A percentile compares a stretch with the other conserved stretches of the same genome.
Conservation (phyloP, 2,329 filamentous ascomycete species). For the Xylariaceae sp. region DNA sequence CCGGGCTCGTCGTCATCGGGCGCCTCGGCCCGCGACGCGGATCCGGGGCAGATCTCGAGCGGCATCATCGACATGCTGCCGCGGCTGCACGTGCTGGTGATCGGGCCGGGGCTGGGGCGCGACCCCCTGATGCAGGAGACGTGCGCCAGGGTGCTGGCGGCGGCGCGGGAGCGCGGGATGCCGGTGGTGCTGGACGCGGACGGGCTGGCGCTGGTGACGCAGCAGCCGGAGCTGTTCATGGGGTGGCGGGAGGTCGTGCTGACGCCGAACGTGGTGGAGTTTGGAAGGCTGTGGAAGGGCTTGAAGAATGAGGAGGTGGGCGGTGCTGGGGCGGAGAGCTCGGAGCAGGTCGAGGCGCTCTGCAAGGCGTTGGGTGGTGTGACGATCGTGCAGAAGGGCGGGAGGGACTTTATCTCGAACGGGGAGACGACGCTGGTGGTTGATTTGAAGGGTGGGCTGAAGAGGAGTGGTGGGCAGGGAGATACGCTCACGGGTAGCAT, state of each 20-base stretch:
- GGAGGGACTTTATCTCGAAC: conserved; percentile 77
- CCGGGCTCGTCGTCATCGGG: conserved; percentile 44
- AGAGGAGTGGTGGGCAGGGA: conserved; percentile 90
- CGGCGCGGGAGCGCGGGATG: conserved; percentile 66
- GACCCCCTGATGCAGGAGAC: conserved; percentile 89
- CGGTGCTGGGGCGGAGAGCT: conserved; percentile 30
- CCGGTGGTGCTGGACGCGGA: conserved; percentile 92
- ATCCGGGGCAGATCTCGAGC: conserved; percentile 57
- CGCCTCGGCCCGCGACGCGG: conserved; percentile 43
- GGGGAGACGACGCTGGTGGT: conserved; percentile 70
- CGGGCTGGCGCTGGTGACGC: conserved; percentile 73
- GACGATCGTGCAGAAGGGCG: conserved; percentile 86
- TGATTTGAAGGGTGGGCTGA: conserved; percentile 75
- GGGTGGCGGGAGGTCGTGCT: conserved; percentile 83
- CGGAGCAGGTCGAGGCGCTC: conserved; percentile 57
- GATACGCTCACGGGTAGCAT: conserved; percentile 90
- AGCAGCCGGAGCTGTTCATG: conserved; percentile 68
- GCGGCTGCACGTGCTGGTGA: conserved; percentile 85
- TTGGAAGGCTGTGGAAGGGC: conserved; percentile 73
- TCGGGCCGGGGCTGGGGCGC: conserved; percentile 87
- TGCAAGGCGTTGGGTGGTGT: conserved; percentile 78
- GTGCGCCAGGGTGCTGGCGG: conserved; percentile 71
- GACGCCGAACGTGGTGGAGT: conserved; percentile 94
- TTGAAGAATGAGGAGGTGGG: conserved; percentile 50
- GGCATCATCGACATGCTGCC: conserved; percentile 75